Evolutionary conservation across 805 yeast genomes (phyloP).

Genomic region (Zygosaccharomyces rouxii): DNA sequence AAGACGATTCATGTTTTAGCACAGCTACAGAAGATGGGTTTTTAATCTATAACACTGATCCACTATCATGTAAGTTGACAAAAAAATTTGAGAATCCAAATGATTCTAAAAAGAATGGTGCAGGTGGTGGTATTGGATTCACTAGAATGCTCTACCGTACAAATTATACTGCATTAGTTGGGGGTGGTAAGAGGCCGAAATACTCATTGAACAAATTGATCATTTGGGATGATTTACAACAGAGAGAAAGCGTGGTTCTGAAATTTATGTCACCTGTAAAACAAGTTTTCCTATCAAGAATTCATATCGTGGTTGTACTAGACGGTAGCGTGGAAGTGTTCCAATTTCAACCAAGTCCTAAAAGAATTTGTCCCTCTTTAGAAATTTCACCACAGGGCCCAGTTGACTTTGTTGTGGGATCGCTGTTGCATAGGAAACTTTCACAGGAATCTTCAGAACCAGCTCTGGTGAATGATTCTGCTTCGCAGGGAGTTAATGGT

Average conservation of each 20-base stretch:
- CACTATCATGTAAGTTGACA: slow-evolving; percentile 43
- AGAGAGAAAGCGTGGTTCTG: slow-evolving; percentile 63
- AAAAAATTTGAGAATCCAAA: slow-evolving; percentile 37
- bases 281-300: slow-evolving; percentile 69
- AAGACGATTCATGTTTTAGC: slow-evolving; percentile 87
- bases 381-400: slow-evolving; percentile 20
- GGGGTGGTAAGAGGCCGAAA: slow-evolving; percentile 80
- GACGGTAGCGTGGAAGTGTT: slow-evolving; percentile 65
- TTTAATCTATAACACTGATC: slow-evolving; percentile 80
- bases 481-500: slow-evolving; percentile 14
- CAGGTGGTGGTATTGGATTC: slow-evolving; percentile 62
- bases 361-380: slow-evolving; percentile 39
- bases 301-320: slow-evolving; percentile 69
- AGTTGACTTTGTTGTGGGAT: slow-evolving; percentile 25
- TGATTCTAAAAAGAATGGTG: slow-evolving; percentile 57
- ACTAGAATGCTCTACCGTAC: slow-evolving; percentile 85
- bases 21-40: slow-evolving; percentile 78
- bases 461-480: not conserved
- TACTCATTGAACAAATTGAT: slow-evolving; percentile 75
- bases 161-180: slow-evolving; percentile 83
- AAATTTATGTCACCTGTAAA: slow-evolving; percentile 75
- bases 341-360: slow-evolving; percentile 78
- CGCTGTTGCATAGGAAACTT: slow-evolving; percentile 12
- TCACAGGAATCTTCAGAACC: slow-evolving; percentile 9
- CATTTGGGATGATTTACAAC: slow-evolving; percentile 88